phyloP scores from a whole-genome alignment of 192 early-diverging fungal genomes.

The Coemansia sp. region DNA sequence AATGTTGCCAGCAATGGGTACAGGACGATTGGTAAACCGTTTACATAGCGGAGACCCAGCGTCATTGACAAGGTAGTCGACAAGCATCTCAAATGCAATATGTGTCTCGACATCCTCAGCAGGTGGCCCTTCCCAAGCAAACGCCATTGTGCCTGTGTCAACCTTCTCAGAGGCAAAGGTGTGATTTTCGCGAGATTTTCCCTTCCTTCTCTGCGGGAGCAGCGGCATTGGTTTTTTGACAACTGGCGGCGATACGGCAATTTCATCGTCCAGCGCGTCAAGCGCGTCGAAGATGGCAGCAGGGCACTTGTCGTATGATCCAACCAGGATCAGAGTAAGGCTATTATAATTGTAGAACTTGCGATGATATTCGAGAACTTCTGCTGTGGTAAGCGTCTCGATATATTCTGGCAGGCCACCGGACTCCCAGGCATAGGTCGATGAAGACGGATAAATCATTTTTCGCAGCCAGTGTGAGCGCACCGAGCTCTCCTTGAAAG shows the following conservation, averaged over 20 bases:
- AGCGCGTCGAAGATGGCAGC: slow-evolving; percentile 55
- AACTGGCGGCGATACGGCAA: slow-evolving; percentile 24
- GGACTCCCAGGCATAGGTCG: slow-evolving; percentile 73
- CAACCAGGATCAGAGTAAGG: slow-evolving; percentile 67
- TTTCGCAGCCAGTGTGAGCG: slow-evolving; percentile 34
- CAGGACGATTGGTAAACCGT: slow-evolving; percentile 70
- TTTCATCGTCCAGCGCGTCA: slow-evolving; percentile 27
- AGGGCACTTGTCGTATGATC: slow-evolving; percentile 47
- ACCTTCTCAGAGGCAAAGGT: slow-evolving; percentile 66
- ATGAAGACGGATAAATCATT: slow-evolving; percentile 54
- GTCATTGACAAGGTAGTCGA: slow-evolving; percentile 69
- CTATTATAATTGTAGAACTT: slow-evolving; percentile 71
- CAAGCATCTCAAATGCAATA: slow-evolving; percentile 72
- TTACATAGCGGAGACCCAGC: slow-evolving; percentile 68
- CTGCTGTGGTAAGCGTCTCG: slow-evolving; percentile 65
- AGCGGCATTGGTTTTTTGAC: slow-evolving; percentile 46
- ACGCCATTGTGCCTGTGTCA: slow-evolving; percentile 67
- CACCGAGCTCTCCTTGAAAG: slow-evolving; percentile 72
- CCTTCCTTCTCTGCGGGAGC: slow-evolving; percentile 35
- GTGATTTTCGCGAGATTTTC: slow-evolving; percentile 54
- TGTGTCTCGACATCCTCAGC: slow-evolving; percentile 63
- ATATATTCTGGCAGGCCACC: slow-evolving; percentile 78
- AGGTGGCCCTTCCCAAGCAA: slow-evolving; percentile 78
- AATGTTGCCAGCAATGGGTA: slow-evolving; percentile 67
- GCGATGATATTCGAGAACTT: slow-evolving; percentile 72